Evolutionary conservation across 192 early-diverging fungal genomes (phyloP).

Genomic region (Spizellomyces sp.): DNA sequence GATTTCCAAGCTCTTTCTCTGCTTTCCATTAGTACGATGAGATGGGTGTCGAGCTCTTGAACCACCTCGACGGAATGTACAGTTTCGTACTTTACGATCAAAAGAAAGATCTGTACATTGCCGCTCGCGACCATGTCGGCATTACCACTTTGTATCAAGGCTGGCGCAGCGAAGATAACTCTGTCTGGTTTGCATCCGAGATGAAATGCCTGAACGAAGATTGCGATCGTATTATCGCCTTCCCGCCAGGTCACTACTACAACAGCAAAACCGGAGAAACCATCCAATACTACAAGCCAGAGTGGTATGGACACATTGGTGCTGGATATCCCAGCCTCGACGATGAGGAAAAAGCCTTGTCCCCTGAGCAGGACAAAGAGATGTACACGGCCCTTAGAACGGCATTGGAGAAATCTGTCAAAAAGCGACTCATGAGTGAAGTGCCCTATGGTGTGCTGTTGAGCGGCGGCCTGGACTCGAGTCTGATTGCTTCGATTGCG

Average conservation of each 20-base stretch:
- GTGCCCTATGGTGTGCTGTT: conserved; percentile 98
- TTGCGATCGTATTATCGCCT: conserved; percentile 95
- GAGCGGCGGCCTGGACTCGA: conserved; percentile 93
- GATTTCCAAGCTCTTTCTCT: background rate
- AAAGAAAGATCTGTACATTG: conserved; percentile 77
- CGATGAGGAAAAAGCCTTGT: conserved; percentile 58
- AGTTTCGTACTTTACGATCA: conserved; percentile 90
- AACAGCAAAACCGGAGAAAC: conserved; percentile 69
- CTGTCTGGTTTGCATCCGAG: conserved; percentile 92
- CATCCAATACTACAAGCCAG: conserved; percentile 86
- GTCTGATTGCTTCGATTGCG: conserved; percentile 93
- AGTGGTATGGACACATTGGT: conserved; percentile 70
- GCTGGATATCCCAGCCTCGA: conserved; percentile 36
- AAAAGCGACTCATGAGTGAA: conserved; percentile 97
- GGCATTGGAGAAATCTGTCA: conserved; percentile 82
- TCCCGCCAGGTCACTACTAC: conserved; percentile 97
- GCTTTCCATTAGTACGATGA: conserved; percentile 71
- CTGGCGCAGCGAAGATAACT: conserved; percentile 79
- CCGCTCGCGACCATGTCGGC: conserved; percentile 97
- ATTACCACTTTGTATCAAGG: conserved; percentile 98
- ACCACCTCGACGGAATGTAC: conserved; percentile 95
- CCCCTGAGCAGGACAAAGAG: conserved; percentile 49
- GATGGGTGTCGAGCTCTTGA: conserved; percentile 77
- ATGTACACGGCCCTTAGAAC: conserved; percentile 78
- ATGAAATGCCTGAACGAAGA: conserved; percentile 96